Evolutionary conservation across 140 eudicot species (phyloP), one percentile per base, ranked within the genome.

Genomic region (Senecio squalidus): DNA sequence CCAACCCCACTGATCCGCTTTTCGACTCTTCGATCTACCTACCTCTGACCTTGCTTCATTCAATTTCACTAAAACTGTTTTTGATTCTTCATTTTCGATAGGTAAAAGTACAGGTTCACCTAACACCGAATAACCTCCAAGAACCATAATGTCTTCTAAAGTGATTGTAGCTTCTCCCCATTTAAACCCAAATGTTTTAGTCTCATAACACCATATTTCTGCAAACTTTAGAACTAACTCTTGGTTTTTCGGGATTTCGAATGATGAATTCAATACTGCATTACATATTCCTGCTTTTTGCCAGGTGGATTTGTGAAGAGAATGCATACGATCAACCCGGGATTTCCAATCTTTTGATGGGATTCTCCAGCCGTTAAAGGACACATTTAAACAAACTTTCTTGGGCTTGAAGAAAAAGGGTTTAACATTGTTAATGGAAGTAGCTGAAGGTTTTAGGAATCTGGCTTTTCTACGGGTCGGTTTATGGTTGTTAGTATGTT

Each of bases 111-210:
- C 67, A 60, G 70, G 68, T 22, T 50, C 36, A 13, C 89, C 89
- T 58, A 74, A 62, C 11, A 71, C 74, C 46, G 89, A 58, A 44
- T 59, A 77, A 9, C 88, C 84, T 16, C 84, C 88, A 4, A 81
- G 27, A 56, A 77, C 34, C 57, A 77, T 51, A 45, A 81, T 53
- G 56, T 81, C 88, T 34, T 81, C 88, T 26, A 81, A 39, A 9
- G 83, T 77, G 8, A 81, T 36, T 4, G 84, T 77, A n/a, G 65
- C 69, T 60, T 77, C 84, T 2, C n/a, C n/a, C n/a, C n/a, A n/a
- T n/a, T n/a, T n/a, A n/a, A n/a, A n/a, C n/a, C n/a, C n/a, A n/a
- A n/a, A 81, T 0, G 78, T 33, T 21, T 66, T 81, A 20, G 84
- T 74, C 21, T 60, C 41, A 7, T 45, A 33, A 45, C 76, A 48